These are phyloP conservation scores for Rauvolfia tetraphylla DNA, from an alignment of 257 asterid species.

Conservation along the genomic window DNA sequence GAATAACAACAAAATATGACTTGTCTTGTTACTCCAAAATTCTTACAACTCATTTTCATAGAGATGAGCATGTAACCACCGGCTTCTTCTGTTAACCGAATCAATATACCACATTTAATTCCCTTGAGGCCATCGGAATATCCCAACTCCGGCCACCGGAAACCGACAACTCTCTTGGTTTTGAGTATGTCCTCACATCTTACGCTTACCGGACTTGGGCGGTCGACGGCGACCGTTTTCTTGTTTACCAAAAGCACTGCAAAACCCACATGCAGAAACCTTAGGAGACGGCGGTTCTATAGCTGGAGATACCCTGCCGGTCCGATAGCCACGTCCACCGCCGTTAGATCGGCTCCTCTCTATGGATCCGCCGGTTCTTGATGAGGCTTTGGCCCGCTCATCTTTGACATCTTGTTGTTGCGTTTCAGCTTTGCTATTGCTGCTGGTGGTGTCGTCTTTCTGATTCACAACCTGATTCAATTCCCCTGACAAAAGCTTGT, in stretches of 20 bases:
- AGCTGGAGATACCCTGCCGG: conserved; percentile 49
- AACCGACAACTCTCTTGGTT: not conserved
- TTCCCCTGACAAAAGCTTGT: conserved; percentile 57
- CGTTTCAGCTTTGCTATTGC: conserved; percentile 21
- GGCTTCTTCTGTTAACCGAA: conserved; percentile 6
- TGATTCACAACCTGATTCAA: conserved; percentile 36
- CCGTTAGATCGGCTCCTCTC: conserved; percentile 50
- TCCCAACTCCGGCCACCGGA: conserved; percentile 22
- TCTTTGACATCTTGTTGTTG: conserved; percentile 11
- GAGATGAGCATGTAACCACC: conserved; percentile 22
- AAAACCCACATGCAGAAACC: conserved; percentile 50
- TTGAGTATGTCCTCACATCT: conserved; percentile 20
- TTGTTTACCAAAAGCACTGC: conserved; percentile 41
- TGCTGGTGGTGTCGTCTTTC: conserved; percentile 27
- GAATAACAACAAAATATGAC: conserved; percentile 5
- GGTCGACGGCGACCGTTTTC: conserved; percentile 30
- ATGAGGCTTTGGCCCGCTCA: conserved; percentile 3
- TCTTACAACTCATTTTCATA: conserved; percentile 28
- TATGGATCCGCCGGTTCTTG: conserved; percentile 36
- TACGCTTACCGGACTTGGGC: conserved; percentile 37
- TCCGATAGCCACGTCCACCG: conserved; percentile 34
- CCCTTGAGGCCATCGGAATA: conserved; percentile 15
- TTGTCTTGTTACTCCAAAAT: conserved; percentile 25
- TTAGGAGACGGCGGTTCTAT: conserved; percentile 52
- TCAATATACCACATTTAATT: not conserved